phyloP scores from a whole-genome alignment of 2,329 filamentous ascomycete species.

The Mycogone perniciosa region DNA sequence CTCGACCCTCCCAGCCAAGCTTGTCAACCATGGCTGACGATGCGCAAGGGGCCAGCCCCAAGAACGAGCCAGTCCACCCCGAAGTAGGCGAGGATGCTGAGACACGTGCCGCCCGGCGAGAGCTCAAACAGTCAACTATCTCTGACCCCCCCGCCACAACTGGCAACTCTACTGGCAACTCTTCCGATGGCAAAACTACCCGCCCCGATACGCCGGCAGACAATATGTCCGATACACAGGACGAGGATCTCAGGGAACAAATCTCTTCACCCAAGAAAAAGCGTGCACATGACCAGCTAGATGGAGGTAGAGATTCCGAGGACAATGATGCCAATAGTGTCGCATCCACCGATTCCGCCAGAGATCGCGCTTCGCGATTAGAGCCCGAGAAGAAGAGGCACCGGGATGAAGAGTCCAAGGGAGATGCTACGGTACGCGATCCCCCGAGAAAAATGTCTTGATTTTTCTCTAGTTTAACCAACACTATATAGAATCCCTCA shows the following conservation, averaged over 20 bases:
- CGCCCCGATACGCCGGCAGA: constrained; percentile 30
- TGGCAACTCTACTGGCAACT: constrained; percentile 4
- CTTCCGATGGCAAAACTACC: constrained; percentile 20
- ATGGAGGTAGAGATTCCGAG: constrained; percentile 39
- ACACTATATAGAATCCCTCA: constrained; percentile 7
- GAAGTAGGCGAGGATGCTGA: constrained; percentile 52
- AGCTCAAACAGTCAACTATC: constrained; percentile 58
- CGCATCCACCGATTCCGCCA: constrained; percentile 39
- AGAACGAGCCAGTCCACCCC: constrained; percentile 26
- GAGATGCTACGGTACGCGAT: constrained; percentile 28
- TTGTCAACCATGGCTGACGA: constrained; percentile 38
- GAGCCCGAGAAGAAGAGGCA: constrained; percentile 62
- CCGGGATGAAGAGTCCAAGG: constrained; percentile 43
- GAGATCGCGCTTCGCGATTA: constrained; percentile 38
- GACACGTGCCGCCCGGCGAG: constrained; percentile 56
- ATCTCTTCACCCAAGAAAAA: constrained; percentile 61
- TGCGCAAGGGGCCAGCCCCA: constrained; percentile 35
- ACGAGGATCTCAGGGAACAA: constrained; percentile 40
- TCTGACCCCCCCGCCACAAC: constrained; percentile 37
- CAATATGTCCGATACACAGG: constrained; percentile 26
- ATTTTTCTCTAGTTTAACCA: background rate
- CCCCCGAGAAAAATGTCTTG: background rate
- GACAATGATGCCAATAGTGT: constrained; percentile 38
- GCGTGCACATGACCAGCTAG: constrained; percentile 53
- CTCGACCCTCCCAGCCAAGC: constrained; percentile 11